Percentiles rank a stretch among this genome's conserved stretches.
These are phyloP conservation scores for thale cress (Arabidopsis thaliana) DNA, from an alignment of 345 rosid species.

Conservation along the genomic window DNA sequence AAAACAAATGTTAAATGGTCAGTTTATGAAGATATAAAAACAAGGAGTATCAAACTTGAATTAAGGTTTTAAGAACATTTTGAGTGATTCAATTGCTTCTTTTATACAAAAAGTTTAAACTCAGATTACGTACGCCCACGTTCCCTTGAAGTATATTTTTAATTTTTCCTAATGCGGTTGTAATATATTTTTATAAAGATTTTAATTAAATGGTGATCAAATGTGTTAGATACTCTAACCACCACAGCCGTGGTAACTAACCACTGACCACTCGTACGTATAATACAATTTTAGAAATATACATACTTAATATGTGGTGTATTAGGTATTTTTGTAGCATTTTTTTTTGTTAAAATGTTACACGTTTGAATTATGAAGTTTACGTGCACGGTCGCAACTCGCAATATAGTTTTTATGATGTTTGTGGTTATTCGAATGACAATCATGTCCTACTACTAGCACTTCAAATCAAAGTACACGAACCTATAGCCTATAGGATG, in stretches of 20 bases:
- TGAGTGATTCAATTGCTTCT: neutral
- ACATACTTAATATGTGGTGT: neutral
- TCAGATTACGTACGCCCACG: neutral
- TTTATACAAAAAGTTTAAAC: neutral
- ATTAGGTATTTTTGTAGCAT: too few species aligned
- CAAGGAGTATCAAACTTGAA: neutral
- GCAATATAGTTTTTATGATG: constrained; percentile 24
- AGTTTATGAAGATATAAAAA: neutral
- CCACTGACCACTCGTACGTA: neutral
- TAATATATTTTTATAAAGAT: neutral
- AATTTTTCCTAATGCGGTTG: neutral
- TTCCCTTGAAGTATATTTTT: neutral
- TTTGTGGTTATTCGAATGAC: constrained; percentile 17
- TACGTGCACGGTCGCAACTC: constrained; percentile 38
- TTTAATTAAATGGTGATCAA: neutral
- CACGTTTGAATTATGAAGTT: constrained; percentile 32
- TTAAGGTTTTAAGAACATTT: neutral
- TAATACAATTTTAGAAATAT: neutral
- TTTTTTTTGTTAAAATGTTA: too few species aligned
- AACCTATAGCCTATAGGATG: neutral
- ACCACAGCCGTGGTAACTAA: constrained; percentile 12
- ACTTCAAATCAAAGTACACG: constrained; percentile 22
- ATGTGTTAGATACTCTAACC: constrained; percentile 7
- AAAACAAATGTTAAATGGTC: constrained; percentile 9
- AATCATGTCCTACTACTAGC: constrained; percentile 29